Evolutionary conservation across 2,329 filamentous ascomycete genomes (phyloP).

Genomic region (Metarhizium humberi): DNA sequence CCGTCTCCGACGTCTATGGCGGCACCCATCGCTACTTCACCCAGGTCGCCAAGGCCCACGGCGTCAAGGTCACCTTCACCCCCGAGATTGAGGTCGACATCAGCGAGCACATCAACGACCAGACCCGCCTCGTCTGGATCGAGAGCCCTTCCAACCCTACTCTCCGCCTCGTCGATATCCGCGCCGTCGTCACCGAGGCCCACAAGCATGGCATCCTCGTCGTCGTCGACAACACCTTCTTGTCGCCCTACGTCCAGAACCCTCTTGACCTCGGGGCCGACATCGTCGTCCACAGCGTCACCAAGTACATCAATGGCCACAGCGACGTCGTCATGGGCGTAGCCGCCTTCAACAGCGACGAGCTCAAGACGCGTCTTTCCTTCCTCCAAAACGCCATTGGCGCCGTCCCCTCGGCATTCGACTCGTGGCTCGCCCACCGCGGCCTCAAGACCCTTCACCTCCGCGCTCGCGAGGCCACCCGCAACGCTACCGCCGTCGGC

Average conservation of each 20-base stretch:
- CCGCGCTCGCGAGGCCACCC: constrained; percentile 73
- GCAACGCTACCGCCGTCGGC: constrained; percentile 73
- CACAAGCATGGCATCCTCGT: constrained; percentile 85
- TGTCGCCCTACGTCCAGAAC: constrained; percentile 94
- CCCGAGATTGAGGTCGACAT: constrained; percentile 87
- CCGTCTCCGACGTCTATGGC: constrained; percentile 94
- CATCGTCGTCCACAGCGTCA: constrained; percentile 93
- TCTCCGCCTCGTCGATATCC: constrained; percentile 84
- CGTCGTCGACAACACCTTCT: constrained; percentile 98
- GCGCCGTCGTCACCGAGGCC: constrained; percentile 71
- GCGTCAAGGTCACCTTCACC: constrained; percentile 89
- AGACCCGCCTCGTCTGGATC: constrained; percentile 96
- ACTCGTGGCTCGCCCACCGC: constrained; percentile 96
- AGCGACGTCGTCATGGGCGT: constrained; percentile 96
- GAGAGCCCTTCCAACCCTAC: constrained; percentile 91
- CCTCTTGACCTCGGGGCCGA: constrained; percentile 92
- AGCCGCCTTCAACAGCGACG: constrained; percentile 84
- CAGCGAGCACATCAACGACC: constrained; percentile 69
- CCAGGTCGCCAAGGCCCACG: constrained; percentile 89
- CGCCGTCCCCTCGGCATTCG: constrained; percentile 87
- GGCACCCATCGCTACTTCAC: constrained; percentile 99
- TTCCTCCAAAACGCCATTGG: constrained; percentile 98
- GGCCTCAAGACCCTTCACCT: constrained; percentile 95
- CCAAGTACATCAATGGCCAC: constrained; percentile 99
- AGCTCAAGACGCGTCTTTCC: constrained; percentile 64